Base-by-base conservation (phyloP, 306 rosid genomes). In the Casuarina equisetifolia region DNA sequence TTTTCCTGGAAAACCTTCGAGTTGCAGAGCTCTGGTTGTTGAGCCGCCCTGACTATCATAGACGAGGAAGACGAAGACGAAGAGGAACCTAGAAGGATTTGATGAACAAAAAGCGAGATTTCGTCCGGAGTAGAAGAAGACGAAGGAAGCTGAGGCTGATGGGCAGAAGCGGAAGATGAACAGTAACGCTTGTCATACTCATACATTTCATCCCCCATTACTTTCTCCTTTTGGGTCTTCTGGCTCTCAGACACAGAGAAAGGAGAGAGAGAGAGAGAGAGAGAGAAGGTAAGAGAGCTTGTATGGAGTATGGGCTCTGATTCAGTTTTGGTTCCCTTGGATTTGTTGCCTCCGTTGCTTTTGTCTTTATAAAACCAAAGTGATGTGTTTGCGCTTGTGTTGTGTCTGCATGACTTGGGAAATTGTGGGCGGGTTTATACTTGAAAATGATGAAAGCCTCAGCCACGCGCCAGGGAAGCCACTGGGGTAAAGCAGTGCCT, bases 71-170 rank as follows among this genome's bases (percentile, higher is more conserved):
- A 13, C 2, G 86, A 66, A 1, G 90, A 59, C 6, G 93, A 89
- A 2, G 97, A 89, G 0, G 98, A 88, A 73, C 89, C 93, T 44
- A 87, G 88, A 64, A 95, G 83, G 86, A 92, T 88, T 86, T 95
- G 98, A 70, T 84, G 93, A 48, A 95, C 96, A 52, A 95, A 89
- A 72, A 92, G 89, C 39, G 98, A 92, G 84, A 95, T 88, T 70
- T 95, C 98, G 72, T 95, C 98, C 16, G 93, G 80, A 19, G 93
- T 52, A 58, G 64, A 58, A 53, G 92, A 78, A 66, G 84, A 58
- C 13, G 78, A 50, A 17, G 49, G 70, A 66, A 66, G 49, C 7
- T 36, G 71, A 16, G 74, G 48, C 54, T 73, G 84, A 70, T 80
- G 71, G 20, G 72, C 54, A n/a, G 84, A 61, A 70, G 89, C 8